Conservation (phyloP, 2,329 filamentous ascomycete species). For the Exophiala lecanii-corni region DNA sequence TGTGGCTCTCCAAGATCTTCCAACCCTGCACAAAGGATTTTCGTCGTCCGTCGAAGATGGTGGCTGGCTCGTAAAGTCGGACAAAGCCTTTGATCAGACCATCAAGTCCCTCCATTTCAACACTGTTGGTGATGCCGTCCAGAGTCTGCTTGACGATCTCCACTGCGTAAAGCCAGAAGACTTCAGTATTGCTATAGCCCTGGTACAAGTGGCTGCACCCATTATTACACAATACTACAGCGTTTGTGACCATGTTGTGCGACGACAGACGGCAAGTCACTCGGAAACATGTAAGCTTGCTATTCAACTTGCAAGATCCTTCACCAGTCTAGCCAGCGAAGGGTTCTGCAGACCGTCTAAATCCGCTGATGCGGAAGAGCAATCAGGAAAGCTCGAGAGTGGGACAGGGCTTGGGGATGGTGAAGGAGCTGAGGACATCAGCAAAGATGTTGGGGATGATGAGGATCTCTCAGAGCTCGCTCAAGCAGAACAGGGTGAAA, state of each 20-base stretch:
- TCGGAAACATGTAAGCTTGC: slow-evolving; percentile 67
- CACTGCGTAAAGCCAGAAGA: slow-evolving; percentile 43
- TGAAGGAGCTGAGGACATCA: slow-evolving; percentile 93
- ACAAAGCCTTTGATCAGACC: slow-evolving; percentile 49
- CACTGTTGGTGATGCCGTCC: slow-evolving; percentile 48
- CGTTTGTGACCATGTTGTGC: slow-evolving; percentile 56
- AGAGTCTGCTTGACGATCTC: slow-evolving; percentile 43
- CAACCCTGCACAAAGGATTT: slow-evolving; percentile 51
- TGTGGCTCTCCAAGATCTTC: slow-evolving; percentile 70
- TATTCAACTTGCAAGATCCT: slow-evolving; percentile 69
- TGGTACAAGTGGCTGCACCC: slow-evolving; percentile 59
- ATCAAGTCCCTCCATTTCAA: slow-evolving; percentile 57
- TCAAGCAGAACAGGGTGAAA: slow-evolving; percentile 61
- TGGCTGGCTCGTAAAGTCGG: slow-evolving; percentile 59
- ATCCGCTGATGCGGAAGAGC: slow-evolving; percentile 64
- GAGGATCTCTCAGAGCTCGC: slow-evolving; percentile 90
- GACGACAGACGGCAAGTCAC: slow-evolving; percentile 61
- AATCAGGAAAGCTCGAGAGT: slow-evolving; percentile 75
- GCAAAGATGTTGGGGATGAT: slow-evolving; percentile 90
- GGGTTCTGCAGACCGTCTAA: slow-evolving; percentile 91
- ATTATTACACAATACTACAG: slow-evolving; percentile 69
- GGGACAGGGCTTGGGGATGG: slow-evolving; percentile 94
- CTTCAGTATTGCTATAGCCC: slow-evolving; percentile 42
- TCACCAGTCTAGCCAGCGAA: slow-evolving; percentile 71
- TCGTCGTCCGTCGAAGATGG: slow-evolving; percentile 58